Conservation (phyloP, 208 protist species). For the Leishmania martiniquensis region DNA sequence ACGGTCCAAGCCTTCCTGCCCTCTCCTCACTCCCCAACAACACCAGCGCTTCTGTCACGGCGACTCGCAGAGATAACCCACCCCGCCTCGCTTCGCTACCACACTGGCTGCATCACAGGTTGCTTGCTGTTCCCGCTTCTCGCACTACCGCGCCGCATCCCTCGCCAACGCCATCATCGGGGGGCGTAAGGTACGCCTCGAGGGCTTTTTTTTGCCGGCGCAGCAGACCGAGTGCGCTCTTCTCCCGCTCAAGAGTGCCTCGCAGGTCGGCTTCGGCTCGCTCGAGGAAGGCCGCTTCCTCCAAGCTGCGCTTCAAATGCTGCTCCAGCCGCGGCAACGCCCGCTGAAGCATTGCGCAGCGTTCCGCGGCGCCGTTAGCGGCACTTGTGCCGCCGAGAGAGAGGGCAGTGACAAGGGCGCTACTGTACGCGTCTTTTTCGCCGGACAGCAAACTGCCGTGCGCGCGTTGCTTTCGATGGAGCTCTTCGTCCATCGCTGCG, state of each 20-base stretch:
- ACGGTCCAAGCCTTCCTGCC: neutral
- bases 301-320: constrained; percentile 5
- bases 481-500: constrained; percentile 7
- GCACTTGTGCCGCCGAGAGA: neutral
- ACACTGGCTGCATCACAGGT: neutral
- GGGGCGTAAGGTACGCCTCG: constrained; percentile 14
- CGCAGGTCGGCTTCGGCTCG: neutral
- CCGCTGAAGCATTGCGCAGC: neutral
- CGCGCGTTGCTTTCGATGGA: neutral
- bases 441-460: neutral
- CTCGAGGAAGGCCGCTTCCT: constrained; percentile 9
- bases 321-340: constrained; percentile 13
- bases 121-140: neutral
- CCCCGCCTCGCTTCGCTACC: neutral
- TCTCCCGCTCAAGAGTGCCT: neutral
- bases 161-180: neutral
- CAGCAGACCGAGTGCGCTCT: constrained; percentile 3
- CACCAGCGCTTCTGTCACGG: no score
- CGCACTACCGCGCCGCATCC: neutral
- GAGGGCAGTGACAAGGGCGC: no score
- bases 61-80: no score
- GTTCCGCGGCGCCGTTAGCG: neutral
- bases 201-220: constrained; percentile 7
- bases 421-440: neutral
- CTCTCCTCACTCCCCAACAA: neutral